Base-by-base conservation (phyloP, 768 basidiomycete species). In the Russula sp. region DNA sequence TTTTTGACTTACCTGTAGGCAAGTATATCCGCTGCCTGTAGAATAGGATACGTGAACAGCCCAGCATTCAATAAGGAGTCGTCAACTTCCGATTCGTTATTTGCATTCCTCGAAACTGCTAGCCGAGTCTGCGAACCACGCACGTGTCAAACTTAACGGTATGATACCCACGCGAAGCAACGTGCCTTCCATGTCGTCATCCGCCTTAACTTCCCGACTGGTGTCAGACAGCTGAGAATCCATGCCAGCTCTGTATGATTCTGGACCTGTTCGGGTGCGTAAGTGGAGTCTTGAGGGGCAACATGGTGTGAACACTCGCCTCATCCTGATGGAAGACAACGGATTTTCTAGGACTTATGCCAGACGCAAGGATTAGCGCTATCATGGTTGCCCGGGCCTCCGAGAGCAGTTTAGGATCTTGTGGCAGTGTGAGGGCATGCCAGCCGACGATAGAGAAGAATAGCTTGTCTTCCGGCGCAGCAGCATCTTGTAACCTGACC, bases 111-210 rank as follows among this genome's bases (percentile, higher is more conserved):
- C 9, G 86, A 82, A 10, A 83, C 80, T 11, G 87, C 89, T 4
- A 95, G 76, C 63, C 89, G 85, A 10, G 88, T 83, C 92, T 94
- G 69, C 13, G 55, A 39, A 39, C n/a, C 13, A 16, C 42, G 44
- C n/a, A 59, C 59, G 42, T 35, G 61, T 50, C 32, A 51, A 5
- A 10, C 4, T 31, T 40, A 35, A 48, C 0, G 1, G 35, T 6
- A 5, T 18, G 35, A 50, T 18, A 10, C 4, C 32, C 20, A 69
- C 53, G 64, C 60, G 31, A 22, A 20, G 39, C 10, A 16, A 64
- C 77, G 34, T 63, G 90, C 93, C 84, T 98, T 98, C 94, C 95
- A 98, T 0, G 92, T 94, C 4, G 94, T 98, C 96, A 98, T 97
- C 48, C 94, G 75, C 45, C 85, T 83, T 10, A 98, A 75, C 68